A percentile compares a stretch with the other conserved stretches of the same genome.
phyloP scores from a whole-genome alignment of 2,329 filamentous ascomycete genomes.

The Fusarium incarnatum region DNA sequence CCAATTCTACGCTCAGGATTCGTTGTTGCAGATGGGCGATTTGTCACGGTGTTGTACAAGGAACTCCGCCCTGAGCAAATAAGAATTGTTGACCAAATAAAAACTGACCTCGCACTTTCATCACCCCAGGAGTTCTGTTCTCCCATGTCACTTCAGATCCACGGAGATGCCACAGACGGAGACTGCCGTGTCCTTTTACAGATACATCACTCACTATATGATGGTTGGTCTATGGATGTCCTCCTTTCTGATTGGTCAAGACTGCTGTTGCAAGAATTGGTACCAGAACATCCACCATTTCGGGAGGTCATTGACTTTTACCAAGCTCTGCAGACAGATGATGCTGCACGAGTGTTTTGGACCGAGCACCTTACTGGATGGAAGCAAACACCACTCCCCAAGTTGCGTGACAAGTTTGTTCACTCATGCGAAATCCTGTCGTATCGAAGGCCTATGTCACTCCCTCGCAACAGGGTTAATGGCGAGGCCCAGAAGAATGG shows the following conservation, averaged over 20 bases:
- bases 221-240: conserved; percentile 92
- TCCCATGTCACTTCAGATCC: conserved; percentile 73
- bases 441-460: conserved; percentile 21
- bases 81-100: conserved; percentile 51
- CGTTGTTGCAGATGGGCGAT: conserved; percentile 57
- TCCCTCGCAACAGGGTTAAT: conserved; percentile 43
- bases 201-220: conserved; percentile 87
- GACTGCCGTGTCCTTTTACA: conserved; percentile 60
- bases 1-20: conserved; percentile 82
- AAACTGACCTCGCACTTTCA: conserved; percentile 55
- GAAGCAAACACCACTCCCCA: conserved; percentile 67
- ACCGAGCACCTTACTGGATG: conserved; percentile 70
- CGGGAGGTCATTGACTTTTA: conserved; percentile 67
- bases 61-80: conserved; percentile 59
- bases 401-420: conserved; percentile 51
- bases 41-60: conserved; percentile 69
- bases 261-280: conserved; percentile 54
- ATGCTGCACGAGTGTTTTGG: conserved; percentile 74
- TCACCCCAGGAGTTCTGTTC: conserved; percentile 58
- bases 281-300: conserved; percentile 67
- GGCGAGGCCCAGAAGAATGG: conserved; percentile 54
- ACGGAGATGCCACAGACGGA: conserved; percentile 24
- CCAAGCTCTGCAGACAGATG: conserved; percentile 45
- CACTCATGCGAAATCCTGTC: conserved; percentile 26
- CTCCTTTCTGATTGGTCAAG: conserved; percentile 73